Percentiles rank a stretch among this genome's conserved stretches.
Evolutionary conservation across 345 rosid genomes (phyloP).

Genomic region (Gossypium anomalum): DNA sequence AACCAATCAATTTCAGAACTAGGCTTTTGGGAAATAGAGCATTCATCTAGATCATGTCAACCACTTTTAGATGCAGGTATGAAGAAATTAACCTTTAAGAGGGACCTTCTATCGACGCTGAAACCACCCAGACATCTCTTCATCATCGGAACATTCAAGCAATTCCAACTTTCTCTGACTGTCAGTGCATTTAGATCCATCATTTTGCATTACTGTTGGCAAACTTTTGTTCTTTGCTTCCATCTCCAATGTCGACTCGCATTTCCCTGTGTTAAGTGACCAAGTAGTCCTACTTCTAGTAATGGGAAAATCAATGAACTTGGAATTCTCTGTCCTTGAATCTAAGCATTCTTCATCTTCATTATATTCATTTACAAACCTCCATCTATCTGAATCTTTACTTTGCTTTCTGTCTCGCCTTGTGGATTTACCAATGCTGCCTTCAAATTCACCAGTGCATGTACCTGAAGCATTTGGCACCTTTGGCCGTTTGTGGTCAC

Average conservation of each 20-base stretch:
- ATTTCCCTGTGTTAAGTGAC: slow-evolving; percentile 38
- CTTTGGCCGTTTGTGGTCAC: slow-evolving; percentile 73
- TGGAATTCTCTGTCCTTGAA: slow-evolving; percentile 22
- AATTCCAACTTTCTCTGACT: slow-evolving; percentile 28
- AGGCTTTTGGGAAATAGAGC: not conserved
- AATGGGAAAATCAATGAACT: slow-evolving; percentile 48
- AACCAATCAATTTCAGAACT: no score
- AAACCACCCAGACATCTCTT: slow-evolving; percentile 76
- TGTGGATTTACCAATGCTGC: not conserved
- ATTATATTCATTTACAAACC: slow-evolving; percentile 42
- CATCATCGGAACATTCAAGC: slow-evolving; percentile 42
- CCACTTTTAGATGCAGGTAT: not conserved
- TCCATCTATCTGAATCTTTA: slow-evolving; percentile 39
- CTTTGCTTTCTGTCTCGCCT: slow-evolving; percentile 11
- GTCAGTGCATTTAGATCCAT: slow-evolving; percentile 14
- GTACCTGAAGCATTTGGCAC: slow-evolving; percentile 28
- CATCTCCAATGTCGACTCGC: slow-evolving; percentile 58
- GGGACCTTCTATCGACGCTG: slow-evolving; percentile 14
- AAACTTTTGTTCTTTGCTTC: slow-evolving; percentile 17
- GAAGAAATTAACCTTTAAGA: not conserved
- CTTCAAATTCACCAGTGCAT: slow-evolving; percentile 6
- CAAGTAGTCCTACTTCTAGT: slow-evolving; percentile 51
- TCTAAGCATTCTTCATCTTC: slow-evolving; percentile 15
- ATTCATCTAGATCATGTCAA: not conserved
- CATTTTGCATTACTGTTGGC: slow-evolving; percentile 19